phyloP scores from a whole-genome alignment of 257 asterid species.

The Perilla frutescens region DNA sequence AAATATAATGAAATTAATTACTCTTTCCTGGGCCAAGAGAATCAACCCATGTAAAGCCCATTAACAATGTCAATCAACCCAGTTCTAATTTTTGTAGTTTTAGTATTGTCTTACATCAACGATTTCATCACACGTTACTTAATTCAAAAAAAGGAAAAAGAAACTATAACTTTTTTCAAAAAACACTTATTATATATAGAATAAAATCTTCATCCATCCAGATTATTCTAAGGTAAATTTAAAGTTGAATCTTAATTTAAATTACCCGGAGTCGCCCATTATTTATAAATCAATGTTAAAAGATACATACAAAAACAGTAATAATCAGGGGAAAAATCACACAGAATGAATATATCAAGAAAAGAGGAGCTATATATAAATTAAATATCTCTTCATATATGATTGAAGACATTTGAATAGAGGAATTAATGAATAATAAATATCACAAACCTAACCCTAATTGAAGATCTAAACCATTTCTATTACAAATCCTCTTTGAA shows the following conservation, averaged over 20 bases:
- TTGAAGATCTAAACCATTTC: slow-evolving; percentile 60
- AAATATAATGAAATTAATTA: too few species aligned
- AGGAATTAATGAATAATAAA: slow-evolving; percentile 1
- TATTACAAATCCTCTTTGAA: slow-evolving; percentile 39
- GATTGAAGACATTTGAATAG: neutral
- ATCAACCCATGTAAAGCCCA: neutral
- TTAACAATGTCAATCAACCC: neutral
- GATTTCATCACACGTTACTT: neutral
- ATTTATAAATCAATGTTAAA: too few species aligned
- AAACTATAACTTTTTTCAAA: neutral
- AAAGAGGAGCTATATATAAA: too few species aligned
- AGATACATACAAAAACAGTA: neutral
- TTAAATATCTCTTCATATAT: too few species aligned
- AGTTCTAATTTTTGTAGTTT: neutral
- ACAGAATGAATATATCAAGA: too few species aligned
- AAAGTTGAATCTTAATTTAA: neutral
- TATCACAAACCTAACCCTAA: slow-evolving; percentile 57
- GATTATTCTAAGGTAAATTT: neutral
- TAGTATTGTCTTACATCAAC: neutral
- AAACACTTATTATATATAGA: neutral
- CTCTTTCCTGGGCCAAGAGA: neutral
- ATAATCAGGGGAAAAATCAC: neutral
- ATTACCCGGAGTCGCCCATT: neutral
- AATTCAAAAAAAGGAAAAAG: too few species aligned
- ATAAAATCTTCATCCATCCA: neutral